phyloP scores from a whole-genome alignment of 1,139 yeast genomes.

The Debaryomyces fabryi region DNA sequence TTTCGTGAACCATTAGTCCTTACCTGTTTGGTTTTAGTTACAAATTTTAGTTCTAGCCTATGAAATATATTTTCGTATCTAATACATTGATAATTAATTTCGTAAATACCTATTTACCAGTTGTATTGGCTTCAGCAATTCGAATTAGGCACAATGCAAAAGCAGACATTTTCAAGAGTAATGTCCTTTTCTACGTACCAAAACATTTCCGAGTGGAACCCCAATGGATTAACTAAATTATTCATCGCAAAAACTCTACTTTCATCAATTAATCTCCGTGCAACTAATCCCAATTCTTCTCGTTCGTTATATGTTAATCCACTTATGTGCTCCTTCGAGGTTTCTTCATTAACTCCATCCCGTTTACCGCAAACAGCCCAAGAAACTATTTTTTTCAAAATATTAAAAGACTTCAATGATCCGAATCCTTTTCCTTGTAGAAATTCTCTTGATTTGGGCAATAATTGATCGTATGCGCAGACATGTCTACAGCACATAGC shows the following conservation, averaged over 20 bases:
- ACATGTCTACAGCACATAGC: constrained; percentile 96
- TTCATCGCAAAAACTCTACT: constrained; percentile 51
- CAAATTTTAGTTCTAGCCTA: constrained; percentile 5
- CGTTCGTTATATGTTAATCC: constrained; percentile 50
- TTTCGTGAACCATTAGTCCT: constrained; percentile 11
- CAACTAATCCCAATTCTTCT: constrained; percentile 61
- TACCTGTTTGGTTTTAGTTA: constrained; percentile 5
- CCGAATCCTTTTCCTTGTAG: constrained; percentile 37
- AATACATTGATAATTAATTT: constrained; percentile 6
- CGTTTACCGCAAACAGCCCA: constrained; percentile 84
- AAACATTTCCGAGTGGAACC: constrained; percentile 50
- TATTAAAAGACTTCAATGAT: constrained; percentile 47
- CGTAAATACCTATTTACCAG: background rate
- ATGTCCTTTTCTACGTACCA: constrained; percentile 58
- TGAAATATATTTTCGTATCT: constrained; percentile 8
- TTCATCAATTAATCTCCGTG: constrained; percentile 71
- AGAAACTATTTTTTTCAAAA: constrained; percentile 67
- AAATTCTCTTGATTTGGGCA: constrained; percentile 51
- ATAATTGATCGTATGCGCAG: constrained; percentile 58
- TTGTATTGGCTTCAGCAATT: background rate
- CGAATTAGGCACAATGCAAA: constrained; percentile 26
- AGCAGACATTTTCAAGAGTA: constrained; percentile 74
- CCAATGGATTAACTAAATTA: constrained; percentile 26
- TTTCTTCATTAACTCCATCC: constrained; percentile 28
- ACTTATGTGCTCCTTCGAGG: constrained; percentile 39